Percentiles rank a stretch among this genome's conserved stretches.
Evolutionary conservation across 73 alveolate genomes (phyloP).

Genomic region (Tetrahymena thermophila): DNA sequence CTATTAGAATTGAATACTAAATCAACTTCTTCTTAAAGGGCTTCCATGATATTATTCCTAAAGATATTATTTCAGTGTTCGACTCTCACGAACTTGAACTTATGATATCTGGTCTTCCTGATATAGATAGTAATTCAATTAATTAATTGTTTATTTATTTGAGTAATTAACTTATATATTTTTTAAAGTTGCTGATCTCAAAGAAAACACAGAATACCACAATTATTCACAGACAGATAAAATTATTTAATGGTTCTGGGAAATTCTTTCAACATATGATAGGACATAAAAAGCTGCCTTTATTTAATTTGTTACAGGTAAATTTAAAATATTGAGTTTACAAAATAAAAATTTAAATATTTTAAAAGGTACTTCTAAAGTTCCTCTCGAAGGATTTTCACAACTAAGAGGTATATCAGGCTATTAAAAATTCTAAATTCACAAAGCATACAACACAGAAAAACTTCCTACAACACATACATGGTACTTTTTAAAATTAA

Average conservation of each 20-base stretch:
- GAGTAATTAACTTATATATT: background rate
- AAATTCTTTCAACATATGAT: slow-evolving; percentile 78
- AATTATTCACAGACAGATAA: slow-evolving; percentile 78
- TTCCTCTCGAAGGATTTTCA: slow-evolving; percentile 97
- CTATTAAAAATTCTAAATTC: slow-evolving; percentile 37
- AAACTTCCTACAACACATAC: slow-evolving; percentile 94
- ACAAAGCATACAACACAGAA: slow-evolving; percentile 55
- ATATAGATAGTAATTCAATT: slow-evolving; percentile 21
- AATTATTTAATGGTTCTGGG: slow-evolving; percentile 92
- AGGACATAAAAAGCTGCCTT: slow-evolving; percentile 88
- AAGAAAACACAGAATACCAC: slow-evolving; percentile 90
- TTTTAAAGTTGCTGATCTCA: slow-evolving; percentile 83
- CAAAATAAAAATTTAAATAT: too few species aligned
- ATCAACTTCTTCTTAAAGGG: slow-evolving; percentile 90
- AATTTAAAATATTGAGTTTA: background rate
- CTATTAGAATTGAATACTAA: slow-evolving; percentile 58
- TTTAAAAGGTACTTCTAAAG: slow-evolving; percentile 89
- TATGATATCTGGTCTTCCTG: slow-evolving; percentile 96
- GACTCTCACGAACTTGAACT: slow-evolving; percentile 90
- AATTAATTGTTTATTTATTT: background rate
- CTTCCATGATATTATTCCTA: slow-evolving; percentile 94
- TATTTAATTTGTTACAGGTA: slow-evolving; percentile 85
- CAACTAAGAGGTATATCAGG: slow-evolving; percentile 59
- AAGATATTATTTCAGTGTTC: slow-evolving; percentile 74
- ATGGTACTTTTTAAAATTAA: slow-evolving; percentile 44